phyloP scores from a whole-genome alignment of 2,329 filamentous ascomycete genomes.

The Aspergillus awamori region DNA sequence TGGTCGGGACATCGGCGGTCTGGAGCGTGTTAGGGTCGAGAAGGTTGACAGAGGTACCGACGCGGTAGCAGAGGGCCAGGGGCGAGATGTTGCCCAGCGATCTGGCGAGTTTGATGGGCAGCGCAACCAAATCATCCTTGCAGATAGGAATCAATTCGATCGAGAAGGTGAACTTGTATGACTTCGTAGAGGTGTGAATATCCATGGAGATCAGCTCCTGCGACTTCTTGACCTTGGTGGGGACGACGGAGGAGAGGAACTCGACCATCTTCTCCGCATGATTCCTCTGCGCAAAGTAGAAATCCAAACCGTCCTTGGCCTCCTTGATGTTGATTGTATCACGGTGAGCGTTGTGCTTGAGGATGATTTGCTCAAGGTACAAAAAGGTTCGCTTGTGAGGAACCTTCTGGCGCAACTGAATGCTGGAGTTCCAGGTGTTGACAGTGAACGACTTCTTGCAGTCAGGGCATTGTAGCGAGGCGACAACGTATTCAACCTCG shows the following conservation, averaged over 20 bases:
- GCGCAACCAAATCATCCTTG: slow-evolving; percentile 93
- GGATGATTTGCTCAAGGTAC: slow-evolving; percentile 87
- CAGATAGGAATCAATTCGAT: slow-evolving; percentile 90
- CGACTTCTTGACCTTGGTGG: slow-evolving; percentile 78
- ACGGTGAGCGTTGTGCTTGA: slow-evolving; percentile 88
- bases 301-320: slow-evolving; percentile 92
- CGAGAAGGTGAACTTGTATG: slow-evolving; percentile 93
- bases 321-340: slow-evolving; percentile 99
- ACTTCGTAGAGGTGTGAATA: slow-evolving; percentile 84
- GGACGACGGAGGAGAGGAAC: slow-evolving; percentile 80
- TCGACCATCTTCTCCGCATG: slow-evolving; percentile 92
- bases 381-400: slow-evolving; percentile 87
- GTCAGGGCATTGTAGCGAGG: slow-evolving; percentile 91
- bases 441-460: slow-evolving; percentile 95
- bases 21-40: slow-evolving; percentile 90
- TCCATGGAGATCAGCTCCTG: slow-evolving; percentile 94
- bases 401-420: slow-evolving; percentile 96
- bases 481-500: slow-evolving; percentile 89
- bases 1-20: slow-evolving; percentile 78
- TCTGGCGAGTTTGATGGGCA: slow-evolving; percentile 87
- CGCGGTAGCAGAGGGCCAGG: slow-evolving; percentile 79
- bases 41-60: slow-evolving; percentile 87
- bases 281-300: slow-evolving; percentile 88
- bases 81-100: slow-evolving; percentile 86
- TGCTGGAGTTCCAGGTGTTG: slow-evolving; percentile 90